These are phyloP conservation scores for Hygrophila difformis DNA, from an alignment of 257 asterid species.

Conservation along the genomic window DNA sequence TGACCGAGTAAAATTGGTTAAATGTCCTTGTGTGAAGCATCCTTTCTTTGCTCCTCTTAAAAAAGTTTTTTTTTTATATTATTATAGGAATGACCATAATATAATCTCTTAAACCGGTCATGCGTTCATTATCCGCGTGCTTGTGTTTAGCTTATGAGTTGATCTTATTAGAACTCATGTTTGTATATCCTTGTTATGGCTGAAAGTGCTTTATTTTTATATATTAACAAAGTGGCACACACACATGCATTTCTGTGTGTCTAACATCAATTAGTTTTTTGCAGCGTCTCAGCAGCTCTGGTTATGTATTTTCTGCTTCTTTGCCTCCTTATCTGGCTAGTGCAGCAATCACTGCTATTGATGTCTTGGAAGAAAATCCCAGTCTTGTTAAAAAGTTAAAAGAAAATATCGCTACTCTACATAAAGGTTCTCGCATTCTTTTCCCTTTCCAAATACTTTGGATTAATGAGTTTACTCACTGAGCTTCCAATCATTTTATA, in stretches of 20 bases:
- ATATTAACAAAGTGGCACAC: too few relatives aligned
- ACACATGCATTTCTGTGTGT: constrained; percentile 9
- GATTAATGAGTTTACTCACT: neutral
- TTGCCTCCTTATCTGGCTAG: constrained; percentile 94
- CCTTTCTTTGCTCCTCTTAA: too few relatives aligned
- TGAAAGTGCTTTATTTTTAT: too few relatives aligned
- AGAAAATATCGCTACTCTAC: constrained; percentile 38
- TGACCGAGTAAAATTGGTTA: too few relatives aligned
- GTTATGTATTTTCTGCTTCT: constrained; percentile 91
- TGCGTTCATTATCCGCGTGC: too few relatives aligned
- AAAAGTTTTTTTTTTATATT: too few relatives aligned
- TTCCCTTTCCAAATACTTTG: constrained; percentile 1
- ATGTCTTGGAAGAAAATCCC: constrained; percentile 70
- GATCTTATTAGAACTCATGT: too few relatives aligned
- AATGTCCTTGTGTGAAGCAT: too few relatives aligned
- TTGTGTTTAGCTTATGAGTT: too few relatives aligned
- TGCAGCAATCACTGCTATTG: constrained; percentile 85
- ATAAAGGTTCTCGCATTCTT: constrained; percentile 39
- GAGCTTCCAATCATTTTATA: neutral
- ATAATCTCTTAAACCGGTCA: too few relatives aligned
- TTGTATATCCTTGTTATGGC: too few relatives aligned
- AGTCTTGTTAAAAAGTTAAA: constrained; percentile 50
- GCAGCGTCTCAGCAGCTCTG: constrained; percentile 93
- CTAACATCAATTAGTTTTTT: constrained; percentile 23
- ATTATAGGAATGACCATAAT: too few relatives aligned